Base-by-base conservation (phyloP, 352 stramenopile genomes). In the Pythium phragmiticola region DNA sequence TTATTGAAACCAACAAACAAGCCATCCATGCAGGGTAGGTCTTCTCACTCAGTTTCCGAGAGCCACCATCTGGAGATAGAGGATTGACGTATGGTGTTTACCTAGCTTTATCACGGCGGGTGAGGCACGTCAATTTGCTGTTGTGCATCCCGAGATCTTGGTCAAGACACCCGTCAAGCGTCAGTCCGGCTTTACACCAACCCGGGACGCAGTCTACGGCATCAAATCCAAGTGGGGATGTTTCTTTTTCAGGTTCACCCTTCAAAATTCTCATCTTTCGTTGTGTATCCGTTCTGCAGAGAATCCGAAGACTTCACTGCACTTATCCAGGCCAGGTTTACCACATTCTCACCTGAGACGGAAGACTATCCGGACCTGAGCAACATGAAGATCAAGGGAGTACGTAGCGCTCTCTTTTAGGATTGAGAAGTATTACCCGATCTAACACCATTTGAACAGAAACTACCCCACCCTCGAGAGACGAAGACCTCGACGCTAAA, bases 1-100 rank as follows among this genome's bases (percentile, higher is more conserved):
- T 91, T 63, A 87, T 93, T 42, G 80, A 91, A 58, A 93, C 82
- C 28, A 93, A 93, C 55, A 78, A 80, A 28, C 80, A 88, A 57
- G 84, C 80, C 2, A 76, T 91, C 56, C 37, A 74, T 17, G 74
- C 74, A 43, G 82, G 84, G 72, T 90, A 57, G 37, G 66, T 6
- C 7, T 47, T 48, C 7, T 30, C 21, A 30, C 26, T 30, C 26
- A 30, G 3, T 30, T 30, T 30, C 26, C 26, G 26, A 30, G 26
- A 30, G 26, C 26, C 26, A 30, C n/a, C 16, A 23, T 19, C 7
- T 42, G n/a, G 11, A 43, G 11, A 12, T 3, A n/a, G 34, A 30
- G 51, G 17, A 58, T 34, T 58, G 51, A 12, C 26, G 26, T 30
- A 1, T 30, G 26, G 49, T 62, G 21, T 59, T 28, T 50, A 1